phyloP scores from a whole-genome alignment of 306 rosid species.

The Cicer bijugum region DNA sequence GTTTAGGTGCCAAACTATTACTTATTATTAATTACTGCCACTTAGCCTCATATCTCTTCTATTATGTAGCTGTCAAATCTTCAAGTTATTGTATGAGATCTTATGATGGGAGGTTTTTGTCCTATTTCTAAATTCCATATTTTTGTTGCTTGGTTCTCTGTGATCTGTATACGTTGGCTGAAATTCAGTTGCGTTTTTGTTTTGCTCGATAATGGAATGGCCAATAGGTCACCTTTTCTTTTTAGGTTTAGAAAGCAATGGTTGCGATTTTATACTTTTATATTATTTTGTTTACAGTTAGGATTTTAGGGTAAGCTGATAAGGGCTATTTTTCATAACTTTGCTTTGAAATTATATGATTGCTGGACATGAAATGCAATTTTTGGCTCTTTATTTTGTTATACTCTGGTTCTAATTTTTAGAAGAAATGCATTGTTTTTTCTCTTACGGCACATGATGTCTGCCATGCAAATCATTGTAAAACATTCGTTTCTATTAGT shows the following conservation, averaged over 20 bases:
- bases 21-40: conserved; percentile 23
- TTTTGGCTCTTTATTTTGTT: conserved; percentile 6
- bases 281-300: neutral
- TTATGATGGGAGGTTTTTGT: neutral
- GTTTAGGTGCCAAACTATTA: conserved; percentile 29
- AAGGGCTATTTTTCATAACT: neutral
- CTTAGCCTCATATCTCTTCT: conserved; percentile 22
- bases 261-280: conserved; percentile 5
- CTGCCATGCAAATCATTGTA: neutral
- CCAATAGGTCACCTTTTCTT: neutral
- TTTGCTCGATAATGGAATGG: conserved; percentile 15
- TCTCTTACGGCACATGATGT: neutral
- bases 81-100: neutral
- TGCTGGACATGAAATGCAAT: neutral
- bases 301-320: conserved; percentile 9
- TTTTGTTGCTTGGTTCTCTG: conserved; percentile 11
- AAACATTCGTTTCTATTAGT: conserved; percentile 23
- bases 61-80: conserved; percentile 21
- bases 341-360: neutral
- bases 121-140: conserved; percentile 10
- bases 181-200: conserved; percentile 31
- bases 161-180: neutral
- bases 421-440: neutral
- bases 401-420: conserved; percentile 6
- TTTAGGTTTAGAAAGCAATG: conserved; percentile 26